A percentile compares a stretch with the other conserved stretches of the same genome.
These are phyloP conservation scores for Leccinum pachyderme DNA, from an alignment of 1,284 basidiomycete genomes.

Conservation along the genomic window DNA sequence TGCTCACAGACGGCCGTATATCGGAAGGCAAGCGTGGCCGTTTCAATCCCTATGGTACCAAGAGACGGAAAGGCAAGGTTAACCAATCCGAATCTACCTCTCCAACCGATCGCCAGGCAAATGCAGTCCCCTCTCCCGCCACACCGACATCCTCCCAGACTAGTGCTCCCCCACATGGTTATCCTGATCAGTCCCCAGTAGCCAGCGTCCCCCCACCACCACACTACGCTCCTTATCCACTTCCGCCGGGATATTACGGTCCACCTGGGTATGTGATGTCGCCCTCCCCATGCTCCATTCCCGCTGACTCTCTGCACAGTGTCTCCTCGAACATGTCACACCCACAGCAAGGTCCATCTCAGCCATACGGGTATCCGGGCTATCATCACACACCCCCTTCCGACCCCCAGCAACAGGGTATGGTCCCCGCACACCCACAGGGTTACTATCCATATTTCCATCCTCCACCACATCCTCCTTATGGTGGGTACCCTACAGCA, in stretches of 20 bases:
- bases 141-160: conserved; percentile 29
- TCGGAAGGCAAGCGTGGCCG: conserved; percentile 49
- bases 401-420: conserved; percentile 28
- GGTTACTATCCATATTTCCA: conserved; percentile 31
- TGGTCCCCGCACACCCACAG: conserved; percentile 19
- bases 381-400: conserved; percentile 22
- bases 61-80: conserved; percentile 36
- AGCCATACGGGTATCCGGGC: conserved; percentile 28
- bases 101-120: conserved; percentile 29
- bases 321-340: conserved; percentile 22
- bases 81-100: conserved; percentile 28
- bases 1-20: conserved; percentile 48
- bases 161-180: conserved; percentile 25
- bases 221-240: conserved; percentile 30
- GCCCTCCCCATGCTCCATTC: neutral
- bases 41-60: conserved; percentile 49
- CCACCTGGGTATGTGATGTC: conserved; percentile 22
- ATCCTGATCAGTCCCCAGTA: conserved; percentile 24
- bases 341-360: conserved; percentile 24
- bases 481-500: conserved; percentile 25
- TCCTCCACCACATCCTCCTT: conserved; percentile 25
- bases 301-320: conserved; percentile 18
- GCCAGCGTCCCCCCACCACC: conserved; percentile 22
- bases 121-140: conserved; percentile 30
- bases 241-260: conserved; percentile 25